phyloP scores from a whole-genome alignment of 2,329 filamentous ascomycete species.

The Elsinoe batatas region DNA sequence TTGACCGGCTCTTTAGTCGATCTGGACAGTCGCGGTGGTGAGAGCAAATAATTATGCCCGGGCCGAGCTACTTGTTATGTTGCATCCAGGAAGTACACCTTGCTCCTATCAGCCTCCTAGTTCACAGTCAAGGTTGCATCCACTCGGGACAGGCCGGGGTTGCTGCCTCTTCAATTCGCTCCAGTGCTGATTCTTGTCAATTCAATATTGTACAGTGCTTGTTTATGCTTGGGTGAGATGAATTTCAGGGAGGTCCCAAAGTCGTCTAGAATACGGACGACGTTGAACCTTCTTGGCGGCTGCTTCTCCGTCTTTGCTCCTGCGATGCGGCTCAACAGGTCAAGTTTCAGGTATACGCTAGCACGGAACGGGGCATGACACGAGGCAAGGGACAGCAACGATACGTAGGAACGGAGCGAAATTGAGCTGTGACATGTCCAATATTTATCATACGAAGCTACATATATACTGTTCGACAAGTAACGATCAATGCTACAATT shows the following conservation, averaged over 20 bases:
- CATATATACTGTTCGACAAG: background rate
- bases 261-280: constrained; percentile 5
- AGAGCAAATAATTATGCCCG: background rate
- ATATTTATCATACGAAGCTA: background rate
- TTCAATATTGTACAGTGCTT: background rate
- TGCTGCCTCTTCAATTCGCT: background rate
- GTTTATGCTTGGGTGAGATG: background rate
- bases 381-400: constrained; percentile 1
- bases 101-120: constrained; percentile 3
- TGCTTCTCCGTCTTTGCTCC: constrained; percentile 1
- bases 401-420: too few species aligned
- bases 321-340: background rate
- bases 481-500: background rate
- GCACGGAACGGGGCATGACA: background rate
- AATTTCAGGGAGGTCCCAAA: background rate
- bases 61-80: background rate
- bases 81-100: constrained; percentile 5
- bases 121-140: background rate
- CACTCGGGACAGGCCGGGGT: background rate
- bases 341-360: constrained; percentile 9
- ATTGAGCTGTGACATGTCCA: too few species aligned
- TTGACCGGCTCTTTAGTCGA: background rate
- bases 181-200: background rate
- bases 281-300: constrained; percentile 12
- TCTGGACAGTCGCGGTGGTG: background rate